Base-by-base conservation (phyloP, 257 asterid species). In the Petunia secreta region DNA sequence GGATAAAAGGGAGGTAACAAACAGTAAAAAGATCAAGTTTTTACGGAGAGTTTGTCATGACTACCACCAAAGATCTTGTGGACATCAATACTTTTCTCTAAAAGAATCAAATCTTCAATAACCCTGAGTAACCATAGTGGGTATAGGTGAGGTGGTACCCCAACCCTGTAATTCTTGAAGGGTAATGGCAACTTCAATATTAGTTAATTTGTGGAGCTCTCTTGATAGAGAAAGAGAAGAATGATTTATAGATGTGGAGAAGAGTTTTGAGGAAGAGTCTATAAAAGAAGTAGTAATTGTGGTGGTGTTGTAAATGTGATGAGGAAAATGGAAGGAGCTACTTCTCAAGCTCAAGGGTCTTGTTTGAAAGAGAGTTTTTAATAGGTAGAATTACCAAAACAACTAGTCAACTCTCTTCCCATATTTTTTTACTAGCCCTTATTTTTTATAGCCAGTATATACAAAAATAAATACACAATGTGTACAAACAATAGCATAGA, bases 91-190 rank as follows among this genome's bases (percentile, higher is more conserved):
- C 90, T 88, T 73, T 86, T 81, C 74, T 91, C 93, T 89, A 96
- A 80, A 73, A 92, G 91, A 87, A 88, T 96, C 89, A 96, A 87
- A 67, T 94, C 98, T 10, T 81, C 85, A 77, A 96, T 89, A 69
- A 94, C 92, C 25, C 88, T 90, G 90, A 75, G 84, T 81, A 80
- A 96, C 97, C 97, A 91, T 88, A 3, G 90, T 82, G 9, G 99
- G 99, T 14, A 96, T 89, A 65, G 98, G 89, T 34, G 98, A 94
- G 16, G 64, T 76, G 63, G 91, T 82, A 15, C 98, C 99, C 98
- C 98, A 96, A 53, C 89, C 89, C 89, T 89, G 94, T 98, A 98
- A 96, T 90, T 96, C 99, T 86, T 89, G 83, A 2, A 89, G 85
- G 87, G 92, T 89, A 38, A 96, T 63, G 75, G 82, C n/a, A 80